Base-by-base conservation (phyloP, 768 basidiomycete genomes). In the Leucocoprinus leucothites region DNA sequence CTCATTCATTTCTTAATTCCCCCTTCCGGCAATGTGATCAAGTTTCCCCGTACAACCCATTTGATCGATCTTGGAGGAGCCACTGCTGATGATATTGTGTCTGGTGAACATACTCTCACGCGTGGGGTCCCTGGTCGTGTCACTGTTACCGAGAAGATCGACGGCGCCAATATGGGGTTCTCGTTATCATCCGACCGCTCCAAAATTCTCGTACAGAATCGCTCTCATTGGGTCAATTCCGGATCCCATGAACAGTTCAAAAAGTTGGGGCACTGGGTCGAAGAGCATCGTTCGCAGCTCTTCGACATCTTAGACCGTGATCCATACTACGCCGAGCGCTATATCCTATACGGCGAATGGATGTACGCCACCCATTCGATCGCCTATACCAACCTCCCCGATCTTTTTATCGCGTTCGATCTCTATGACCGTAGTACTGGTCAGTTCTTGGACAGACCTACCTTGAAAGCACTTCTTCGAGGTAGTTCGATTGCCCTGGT, bases 151-250 rank as follows among this genome's bases (percentile, higher is more conserved):
- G 85, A 86, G 61, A 85, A 86, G 61, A 72, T 85, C 47, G 84
- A 85, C 66, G 85, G 85, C 3, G 82, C 84, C 38, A 85, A 86
- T 64, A 80, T 85, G 79, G 85, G 82, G 5, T 79, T 85, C 64
- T 82, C 81, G 18, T 72, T 85, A 21, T 79, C 79, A 1, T 61
- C 72, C 4, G 76, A 79, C 58, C 65, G 76, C 22, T 67, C 68
- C 6, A 68, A 71, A 16, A 73, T 85, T 53, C 46, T 81, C 43
- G 75, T 82, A 1, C 85, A 86, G 64, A 86, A 86, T 60, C 76
- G 84, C 14, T 82, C 82, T 9, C 84, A 85, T 66, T 82, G 76
- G 59, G 75, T 85, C 43, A 77, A 76, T 63, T 71, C 81, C 6
- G 63, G 72, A 6, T 72, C 78, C n/a, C 83, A 85, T 61, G 81